Conservation (phyloP, 164 flowering plant species). For the Piper longum region DNA sequence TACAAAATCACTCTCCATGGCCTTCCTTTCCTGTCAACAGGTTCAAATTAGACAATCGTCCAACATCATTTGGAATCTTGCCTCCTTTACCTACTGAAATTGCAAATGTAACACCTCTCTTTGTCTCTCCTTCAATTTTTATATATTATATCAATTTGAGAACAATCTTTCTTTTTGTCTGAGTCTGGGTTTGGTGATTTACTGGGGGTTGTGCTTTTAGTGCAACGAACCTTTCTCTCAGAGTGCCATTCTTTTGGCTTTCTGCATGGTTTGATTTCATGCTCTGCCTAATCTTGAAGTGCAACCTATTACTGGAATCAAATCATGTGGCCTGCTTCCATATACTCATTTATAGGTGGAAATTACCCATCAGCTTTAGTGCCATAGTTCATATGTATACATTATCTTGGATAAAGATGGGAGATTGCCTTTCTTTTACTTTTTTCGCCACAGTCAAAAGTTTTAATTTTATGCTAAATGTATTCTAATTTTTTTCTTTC, state of each 20-base stretch:
- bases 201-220: not conserved
- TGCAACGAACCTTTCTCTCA: not conserved
- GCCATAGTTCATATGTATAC: no score
- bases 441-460: no score
- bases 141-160: not conserved
- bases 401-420: no score
- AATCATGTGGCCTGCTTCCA: no score
- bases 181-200: not conserved
- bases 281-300: no score
- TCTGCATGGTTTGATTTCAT: not conserved
- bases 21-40: conserved; percentile 33
- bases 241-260: not conserved
- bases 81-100: conserved; percentile 68
- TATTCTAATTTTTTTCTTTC: no score
- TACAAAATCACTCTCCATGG: conserved; percentile 23
- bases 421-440: no score
- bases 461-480: no score
- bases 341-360: no score
- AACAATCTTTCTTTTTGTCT: not conserved
- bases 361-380: no score
- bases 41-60: conserved; percentile 80
- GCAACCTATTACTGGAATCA: no score
- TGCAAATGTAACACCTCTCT: conserved; percentile 37
- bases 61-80: conserved; percentile 50
- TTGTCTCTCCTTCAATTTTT: not conserved